Evolutionary conservation across 2,329 filamentous ascomycete species (phyloP), one percentile per base, ranked within the genome.

Genomic region (Curvularia lunata): DNA sequence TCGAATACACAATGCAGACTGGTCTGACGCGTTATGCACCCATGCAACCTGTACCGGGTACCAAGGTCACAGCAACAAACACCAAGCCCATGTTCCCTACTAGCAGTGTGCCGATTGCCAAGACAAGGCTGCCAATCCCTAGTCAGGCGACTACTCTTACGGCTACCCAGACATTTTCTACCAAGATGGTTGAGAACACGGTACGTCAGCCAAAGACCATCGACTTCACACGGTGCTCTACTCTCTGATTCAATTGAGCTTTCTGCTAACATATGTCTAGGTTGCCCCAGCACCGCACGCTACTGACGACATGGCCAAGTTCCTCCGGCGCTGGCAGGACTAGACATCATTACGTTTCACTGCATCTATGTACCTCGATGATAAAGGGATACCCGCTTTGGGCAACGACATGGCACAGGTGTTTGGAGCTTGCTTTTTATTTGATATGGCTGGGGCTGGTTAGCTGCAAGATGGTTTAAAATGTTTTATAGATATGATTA

Each of bases 11-110:
- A 3, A 74, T 82, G 64, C 86, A 88, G 70, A 83, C 80, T 0
- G 86, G 85, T 1, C 68, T 78, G 28, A 87, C 83, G 4, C 82
- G 82, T 67, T 88, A 86, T 70, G 86, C 86, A 12, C 85, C 86
- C 1, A 85, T 86, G 83, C 84, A 86, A 59, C 81, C 81, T 49
- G 77, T 82, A n/a, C 85, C 86, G 2, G 80, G 81, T 10, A 86
- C 83, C 5, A 84, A 84, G 66, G 86, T 88, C 59, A 85, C 84
- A 2, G 79, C 80, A 37, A 84, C 81, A 64, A 76, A 75, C 5
- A 75, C 78, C 13, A 80, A 77, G 42, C 82, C 82, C 7, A 74
- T 83, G 62, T 83, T 82, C 65, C 84, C 86, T 1, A 85, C 84
- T 3, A 87, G 85, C 63, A 75, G 79, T 8, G 84, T 82, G 53